These are phyloP conservation scores for Cladosporium austrohemisphaericum DNA, from an alignment of 2,329 filamentous ascomycete species.

Conservation along the genomic window DNA sequence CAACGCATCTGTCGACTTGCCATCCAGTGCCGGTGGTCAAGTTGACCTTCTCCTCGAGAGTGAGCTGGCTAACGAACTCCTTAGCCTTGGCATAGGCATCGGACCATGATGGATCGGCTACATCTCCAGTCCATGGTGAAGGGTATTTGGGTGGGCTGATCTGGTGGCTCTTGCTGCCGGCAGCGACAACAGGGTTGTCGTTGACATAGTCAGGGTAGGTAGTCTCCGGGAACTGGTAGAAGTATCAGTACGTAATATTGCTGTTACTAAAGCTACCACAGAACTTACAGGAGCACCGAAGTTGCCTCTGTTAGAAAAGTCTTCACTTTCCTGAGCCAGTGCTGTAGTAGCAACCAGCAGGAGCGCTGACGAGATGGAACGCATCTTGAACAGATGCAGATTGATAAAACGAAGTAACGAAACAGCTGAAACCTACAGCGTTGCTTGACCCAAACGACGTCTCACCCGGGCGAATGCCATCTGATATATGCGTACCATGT, in stretches of 20 bases:
- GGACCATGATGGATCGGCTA: constrained; percentile 43
- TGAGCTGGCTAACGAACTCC: constrained; percentile 32
- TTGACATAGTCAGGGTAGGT: constrained; percentile 26
- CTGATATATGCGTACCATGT: too few species aligned
- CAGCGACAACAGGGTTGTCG: constrained; percentile 24
- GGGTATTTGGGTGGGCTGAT: constrained; percentile 27
- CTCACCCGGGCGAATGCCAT: too few species aligned
- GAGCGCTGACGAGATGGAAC: constrained; percentile 6
- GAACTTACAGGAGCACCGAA: constrained; percentile 9
- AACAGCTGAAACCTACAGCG: not conserved
- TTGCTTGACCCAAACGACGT: not conserved
- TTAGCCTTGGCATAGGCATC: constrained; percentile 30
- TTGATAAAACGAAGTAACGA: not conserved
- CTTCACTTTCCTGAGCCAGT: constrained; percentile 4
- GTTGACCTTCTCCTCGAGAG: constrained; percentile 34
- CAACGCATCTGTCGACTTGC: constrained; percentile 68
- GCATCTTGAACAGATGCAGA: constrained; percentile 6
- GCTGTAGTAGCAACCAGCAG: constrained; percentile 8
- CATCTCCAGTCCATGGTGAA: constrained; percentile 28
- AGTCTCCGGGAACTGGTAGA: constrained; percentile 22
- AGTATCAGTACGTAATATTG: not conserved
- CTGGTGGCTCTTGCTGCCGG: constrained; percentile 25
- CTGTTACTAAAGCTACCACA: too few species aligned
- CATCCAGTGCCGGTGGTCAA: constrained; percentile 48
- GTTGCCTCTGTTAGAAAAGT: constrained; percentile 11